Base-by-base conservation (phyloP, 345 rosid genomes). In the Psidium friedrichsthalianum region DNA sequence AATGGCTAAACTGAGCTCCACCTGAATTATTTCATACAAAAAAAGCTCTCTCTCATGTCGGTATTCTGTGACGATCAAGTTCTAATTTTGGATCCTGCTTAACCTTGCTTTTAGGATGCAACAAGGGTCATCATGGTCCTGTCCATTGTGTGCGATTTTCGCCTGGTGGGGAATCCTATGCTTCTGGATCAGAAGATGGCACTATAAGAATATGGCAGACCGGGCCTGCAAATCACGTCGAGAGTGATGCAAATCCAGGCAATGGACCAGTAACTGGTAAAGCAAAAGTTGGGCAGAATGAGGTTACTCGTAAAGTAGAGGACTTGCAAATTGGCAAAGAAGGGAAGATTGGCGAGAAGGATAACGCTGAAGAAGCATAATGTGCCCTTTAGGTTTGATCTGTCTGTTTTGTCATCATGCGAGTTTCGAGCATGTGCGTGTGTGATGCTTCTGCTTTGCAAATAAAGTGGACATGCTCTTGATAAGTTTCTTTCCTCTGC, bases 121-220 rank as follows among this genome's bases (percentile, higher is more conserved):
- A 98, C 89, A 98, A 98, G 90, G 99, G 99, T 84, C 99, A 98
- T 88, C 99, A 96, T 32, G 99, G 99, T 88, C 99, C 99, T 21
- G 95, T 98, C 42, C 99, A 98, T 56, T 98, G 98, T 15, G 92
- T 96, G 54, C 95, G 98, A 42, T 98, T 96, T 88, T 91, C 99
- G 5, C 99, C 99, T 4, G 98, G 95, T 42, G 99, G 99, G 76
- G 98, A 94, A 87, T 96, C 99, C 0, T 96, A 94, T 82, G 98
- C 98, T 2, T 96, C 99, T 0, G 99, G 99, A 87, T 98, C 99
- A 0, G 99, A 98, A 92, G 99, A 98, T 24, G 99, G 99, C 51
- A 98, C 95, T 61, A 93, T 93, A 85, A 89, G 95, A 87, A 93
- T 92, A 88, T 93, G 95, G 95, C 93, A 92, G 88, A 89, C 88